A percentile compares a stretch with the other conserved stretches of the same genome.
phyloP scores from a whole-genome alignment of 2,329 filamentous ascomycete species.

The Claviceps pazoutovae region DNA sequence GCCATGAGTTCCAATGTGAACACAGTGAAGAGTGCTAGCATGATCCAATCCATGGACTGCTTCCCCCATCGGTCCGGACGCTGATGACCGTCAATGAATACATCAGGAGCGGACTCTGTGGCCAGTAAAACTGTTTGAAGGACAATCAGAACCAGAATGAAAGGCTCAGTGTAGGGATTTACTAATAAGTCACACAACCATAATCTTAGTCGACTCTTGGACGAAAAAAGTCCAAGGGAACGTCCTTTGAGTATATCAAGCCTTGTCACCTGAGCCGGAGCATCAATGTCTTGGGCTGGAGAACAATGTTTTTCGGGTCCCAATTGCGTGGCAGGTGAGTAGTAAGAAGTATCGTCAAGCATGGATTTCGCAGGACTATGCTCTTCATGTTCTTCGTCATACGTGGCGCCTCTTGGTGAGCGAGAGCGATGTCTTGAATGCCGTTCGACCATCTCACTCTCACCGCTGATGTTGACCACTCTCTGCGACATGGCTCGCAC shows the following conservation, averaged over 20 bases:
- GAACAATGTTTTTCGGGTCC: constrained; percentile 30
- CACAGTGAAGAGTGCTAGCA: constrained; percentile 71
- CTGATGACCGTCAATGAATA: constrained; percentile 47
- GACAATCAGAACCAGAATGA: constrained; percentile 76
- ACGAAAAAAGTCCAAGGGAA: constrained; percentile 70
- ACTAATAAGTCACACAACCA: constrained; percentile 73
- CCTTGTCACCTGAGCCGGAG: constrained; percentile 8
- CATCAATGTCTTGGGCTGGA: constrained; percentile 4
- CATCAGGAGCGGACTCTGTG: constrained; percentile 62
- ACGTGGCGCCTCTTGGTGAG: constrained; percentile 34
- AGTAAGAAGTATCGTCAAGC: constrained; percentile 36
- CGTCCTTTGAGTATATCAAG: constrained; percentile 74
- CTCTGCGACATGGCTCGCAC: constrained; percentile 85
- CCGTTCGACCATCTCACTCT: constrained; percentile 69
- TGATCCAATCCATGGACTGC: constrained; percentile 59
- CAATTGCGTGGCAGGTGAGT: constrained; percentile 30
- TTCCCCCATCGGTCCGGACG: constrained; percentile 53
- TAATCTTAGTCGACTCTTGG: constrained; percentile 60
- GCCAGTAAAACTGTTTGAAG: constrained; percentile 79
- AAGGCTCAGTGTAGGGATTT: constrained; percentile 72
- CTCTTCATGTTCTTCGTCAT: constrained; percentile 13
- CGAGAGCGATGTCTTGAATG: constrained; percentile 47
- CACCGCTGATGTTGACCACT: constrained; percentile 93
- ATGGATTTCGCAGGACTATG: constrained; percentile 18
- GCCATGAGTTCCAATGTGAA: constrained; percentile 79